Evolutionary conservation across 352 stramenopile genomes (phyloP).

Genomic region (Phytophthora melonis): DNA sequence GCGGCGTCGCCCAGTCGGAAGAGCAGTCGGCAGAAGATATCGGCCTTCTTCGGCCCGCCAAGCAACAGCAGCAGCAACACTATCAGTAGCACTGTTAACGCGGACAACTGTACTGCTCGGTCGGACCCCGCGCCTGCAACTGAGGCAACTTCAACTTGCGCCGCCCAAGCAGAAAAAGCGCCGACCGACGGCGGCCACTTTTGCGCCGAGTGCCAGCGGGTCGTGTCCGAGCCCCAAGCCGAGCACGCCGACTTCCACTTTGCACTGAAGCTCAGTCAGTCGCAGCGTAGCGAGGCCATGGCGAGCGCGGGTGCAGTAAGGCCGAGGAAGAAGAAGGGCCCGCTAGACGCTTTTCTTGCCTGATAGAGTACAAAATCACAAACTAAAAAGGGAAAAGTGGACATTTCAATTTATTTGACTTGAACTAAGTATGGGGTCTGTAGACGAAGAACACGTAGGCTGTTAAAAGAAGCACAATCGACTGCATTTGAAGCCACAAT

Average conservation of each 20-base stretch:
- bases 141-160: conserved; percentile 32
- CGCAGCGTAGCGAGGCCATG: conserved; percentile 31
- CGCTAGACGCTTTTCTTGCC: conserved; percentile 60
- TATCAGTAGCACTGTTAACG: conserved; percentile 6
- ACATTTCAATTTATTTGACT: background rate
- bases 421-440: background rate
- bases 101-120: background rate
- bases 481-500: conserved; percentile 15
- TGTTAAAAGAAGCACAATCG: background rate
- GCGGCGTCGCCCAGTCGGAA: conserved; percentile 13
- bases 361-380: conserved; percentile 17
- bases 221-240: conserved; percentile 40
- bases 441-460: too few relatives aligned
- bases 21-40: conserved; percentile 63
- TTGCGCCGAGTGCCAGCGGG: conserved; percentile 51
- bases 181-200: conserved; percentile 18
- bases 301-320: conserved; percentile 4
- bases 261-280: conserved; percentile 53
- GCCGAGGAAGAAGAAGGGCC: conserved; percentile 42
- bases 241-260: conserved; percentile 76
- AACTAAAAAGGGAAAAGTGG: background rate
- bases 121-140: background rate
- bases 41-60: conserved; percentile 53
- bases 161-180: conserved; percentile 9
- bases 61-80: conserved; percentile 4